Evolutionary conservation across 2,329 filamentous ascomycete species (phyloP).

Genomic region (Ophiocordyceps camponoti-floridani): DNA sequence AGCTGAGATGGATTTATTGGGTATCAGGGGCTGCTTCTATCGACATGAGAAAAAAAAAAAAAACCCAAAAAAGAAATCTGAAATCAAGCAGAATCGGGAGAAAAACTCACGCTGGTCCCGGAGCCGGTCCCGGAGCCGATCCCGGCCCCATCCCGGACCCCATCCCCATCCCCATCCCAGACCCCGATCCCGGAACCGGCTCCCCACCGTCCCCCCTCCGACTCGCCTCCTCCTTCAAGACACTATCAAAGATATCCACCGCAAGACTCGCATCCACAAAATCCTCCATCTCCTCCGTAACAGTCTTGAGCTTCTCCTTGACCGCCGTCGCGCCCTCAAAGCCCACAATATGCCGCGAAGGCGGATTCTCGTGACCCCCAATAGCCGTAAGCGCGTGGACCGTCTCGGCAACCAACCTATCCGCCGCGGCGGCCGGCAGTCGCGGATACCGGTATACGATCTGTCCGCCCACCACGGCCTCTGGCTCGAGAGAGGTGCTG

Average conservation of each 20-base stretch:
- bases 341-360: constrained; percentile 83
- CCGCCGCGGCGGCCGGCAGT: constrained; percentile 48
- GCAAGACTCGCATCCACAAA: constrained; percentile 81
- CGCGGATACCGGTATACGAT: constrained; percentile 56
- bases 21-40: not conserved
- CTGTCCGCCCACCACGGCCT: constrained; percentile 16
- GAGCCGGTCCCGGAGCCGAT: not conserved
- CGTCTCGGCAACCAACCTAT: constrained; percentile 68
- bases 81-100: not conserved
- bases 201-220: not conserved
- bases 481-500: constrained; percentile 14
- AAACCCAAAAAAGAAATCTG: not conserved
- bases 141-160: not conserved
- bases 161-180: too few species aligned
- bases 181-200: too few species aligned
- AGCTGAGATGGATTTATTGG: not conserved
- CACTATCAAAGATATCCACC: constrained; percentile 55
- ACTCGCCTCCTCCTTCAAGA: constrained; percentile 29
- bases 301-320: constrained; percentile 90
- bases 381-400: constrained; percentile 83
- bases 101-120: not conserved
- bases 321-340: constrained; percentile 74
- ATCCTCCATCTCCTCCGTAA: constrained; percentile 90
- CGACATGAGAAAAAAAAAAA: not conserved
- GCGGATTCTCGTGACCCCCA: constrained; percentile 89